A percentile compares a stretch with the other conserved stretches of the same genome.
Evolutionary conservation across 2,329 filamentous ascomycete species (phyloP).

Genomic region (Trichoderma sp.): DNA sequence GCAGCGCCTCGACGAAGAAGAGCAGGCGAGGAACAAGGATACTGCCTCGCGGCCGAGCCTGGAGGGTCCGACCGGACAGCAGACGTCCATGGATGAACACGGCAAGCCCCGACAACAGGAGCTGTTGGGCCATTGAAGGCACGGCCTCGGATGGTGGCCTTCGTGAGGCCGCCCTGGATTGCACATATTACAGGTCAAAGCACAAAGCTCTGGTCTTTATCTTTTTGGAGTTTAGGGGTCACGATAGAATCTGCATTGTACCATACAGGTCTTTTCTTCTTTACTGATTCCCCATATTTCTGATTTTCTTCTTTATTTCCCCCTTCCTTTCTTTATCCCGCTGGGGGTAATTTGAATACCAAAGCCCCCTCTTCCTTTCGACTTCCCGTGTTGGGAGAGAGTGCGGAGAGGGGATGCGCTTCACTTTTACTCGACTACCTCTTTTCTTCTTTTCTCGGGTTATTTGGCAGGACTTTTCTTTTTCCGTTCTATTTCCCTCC

Average conservation of each 20-base stretch:
- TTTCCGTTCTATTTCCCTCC: neutral
- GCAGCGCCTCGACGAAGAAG: conserved; percentile 53
- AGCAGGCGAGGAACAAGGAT: conserved; percentile 39
- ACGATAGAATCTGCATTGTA: conserved; percentile 27
- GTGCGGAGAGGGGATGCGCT: neutral
- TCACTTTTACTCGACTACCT: neutral
- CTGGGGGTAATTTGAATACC: neutral
- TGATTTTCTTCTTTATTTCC: neutral
- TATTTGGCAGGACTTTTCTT: neutral
- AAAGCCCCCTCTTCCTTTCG: neutral
- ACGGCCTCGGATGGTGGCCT: neutral
- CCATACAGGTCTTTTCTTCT: conserved; percentile 25
- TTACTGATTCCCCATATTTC: conserved; percentile 1
- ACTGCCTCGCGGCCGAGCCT: conserved; percentile 27
- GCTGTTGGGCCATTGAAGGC: conserved; percentile 31
- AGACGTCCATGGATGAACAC: conserved; percentile 28
- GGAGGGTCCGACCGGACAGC: conserved; percentile 8
- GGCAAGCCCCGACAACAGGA: conserved; percentile 33
- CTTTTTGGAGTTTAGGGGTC: conserved; percentile 11
- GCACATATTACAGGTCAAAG: conserved; percentile 23
- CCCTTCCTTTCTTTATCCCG: conserved; percentile 24
- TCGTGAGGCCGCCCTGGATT: conserved; percentile 17
- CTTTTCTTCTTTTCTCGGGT: neutral
- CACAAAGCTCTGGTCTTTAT: conserved; percentile 20
- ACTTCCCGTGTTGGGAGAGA: neutral